Percentiles rank a stretch among this genome's conserved stretches.
Evolutionary conservation across 2,329 filamentous ascomycete genomes (phyloP).

Genomic region (Ceratocystis harringtonii): DNA sequence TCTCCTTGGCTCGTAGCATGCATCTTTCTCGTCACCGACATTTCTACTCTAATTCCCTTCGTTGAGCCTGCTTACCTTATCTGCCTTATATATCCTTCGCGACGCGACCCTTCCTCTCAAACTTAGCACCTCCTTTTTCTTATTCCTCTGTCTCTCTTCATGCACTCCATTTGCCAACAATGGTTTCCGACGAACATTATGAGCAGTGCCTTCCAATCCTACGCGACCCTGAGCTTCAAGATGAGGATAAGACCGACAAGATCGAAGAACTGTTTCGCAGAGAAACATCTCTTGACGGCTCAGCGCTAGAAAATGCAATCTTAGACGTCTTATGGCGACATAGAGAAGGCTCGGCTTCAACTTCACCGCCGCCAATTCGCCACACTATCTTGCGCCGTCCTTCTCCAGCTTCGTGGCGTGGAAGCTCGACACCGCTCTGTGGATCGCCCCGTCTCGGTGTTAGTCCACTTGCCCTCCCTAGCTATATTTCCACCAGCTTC

Average conservation of each 20-base stretch:
- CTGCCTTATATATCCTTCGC: slow-evolving; percentile 2
- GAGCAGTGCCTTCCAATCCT: slow-evolving; percentile 82
- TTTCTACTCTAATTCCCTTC: background rate
- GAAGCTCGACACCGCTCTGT: slow-evolving; percentile 62
- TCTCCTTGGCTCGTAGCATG: background rate
- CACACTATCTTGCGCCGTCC: slow-evolving; percentile 80
- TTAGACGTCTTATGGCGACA: slow-evolving; percentile 83
- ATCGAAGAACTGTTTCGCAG: slow-evolving; percentile 73
- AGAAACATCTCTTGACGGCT: slow-evolving; percentile 59
- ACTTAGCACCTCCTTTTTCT: no score
- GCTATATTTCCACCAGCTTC: slow-evolving; percentile 66
- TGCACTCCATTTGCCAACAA: slow-evolving; percentile 28
- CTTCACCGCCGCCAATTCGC: slow-evolving; percentile 71
- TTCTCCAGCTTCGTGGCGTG: slow-evolving; percentile 87
- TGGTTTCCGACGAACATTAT: slow-evolving; percentile 89
- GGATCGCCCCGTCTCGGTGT: slow-evolving; percentile 71
- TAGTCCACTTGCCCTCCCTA: slow-evolving; percentile 70
- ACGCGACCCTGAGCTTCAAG: slow-evolving; percentile 65
- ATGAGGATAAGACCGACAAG: slow-evolving; percentile 90
- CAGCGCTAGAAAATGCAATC: slow-evolving; percentile 74
- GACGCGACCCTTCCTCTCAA: background rate
- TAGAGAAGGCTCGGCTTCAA: slow-evolving; percentile 50
- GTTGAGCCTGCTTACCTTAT: slow-evolving; percentile 19
- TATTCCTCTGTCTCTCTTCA: background rate
- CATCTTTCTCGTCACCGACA: background rate